Evolutionary conservation across 140 eudicot species (phyloP).

Genomic region (Anethum foeniculum): DNA sequence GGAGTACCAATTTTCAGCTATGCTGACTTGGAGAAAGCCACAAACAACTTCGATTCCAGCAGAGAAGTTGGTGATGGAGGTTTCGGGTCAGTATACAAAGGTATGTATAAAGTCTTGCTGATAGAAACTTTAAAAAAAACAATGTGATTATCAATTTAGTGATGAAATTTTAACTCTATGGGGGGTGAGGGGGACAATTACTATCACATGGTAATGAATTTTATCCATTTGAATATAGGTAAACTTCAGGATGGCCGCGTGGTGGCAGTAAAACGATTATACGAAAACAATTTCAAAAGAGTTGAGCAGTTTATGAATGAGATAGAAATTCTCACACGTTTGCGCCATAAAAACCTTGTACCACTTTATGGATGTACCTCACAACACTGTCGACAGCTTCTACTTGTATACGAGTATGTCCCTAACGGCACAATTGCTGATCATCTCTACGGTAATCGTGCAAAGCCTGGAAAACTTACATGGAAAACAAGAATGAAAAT

Average conservation of each 20-base stretch:
- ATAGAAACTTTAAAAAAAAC: neutral
- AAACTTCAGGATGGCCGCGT: constrained; percentile 70
- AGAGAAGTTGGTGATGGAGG: constrained; percentile 75
- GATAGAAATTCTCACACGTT: constrained; percentile 42
- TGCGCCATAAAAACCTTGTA: constrained; percentile 60
- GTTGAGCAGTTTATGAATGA: constrained; percentile 68
- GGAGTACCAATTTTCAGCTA: constrained; percentile 55
- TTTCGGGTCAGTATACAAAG: constrained; percentile 63
- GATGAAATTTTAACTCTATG: neutral
- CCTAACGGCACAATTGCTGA: constrained; percentile 76
- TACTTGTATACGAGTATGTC: constrained; percentile 64
- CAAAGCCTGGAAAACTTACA: constrained; percentile 36
- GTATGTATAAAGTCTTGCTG: constrained; percentile 15
- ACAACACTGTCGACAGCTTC: constrained; percentile 48
- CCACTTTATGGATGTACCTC: constrained; percentile 76
- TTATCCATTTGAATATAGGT: constrained; percentile 19
- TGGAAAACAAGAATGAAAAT: constrained; percentile 59
- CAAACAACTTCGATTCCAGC: constrained; percentile 34
- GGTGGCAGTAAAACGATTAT: constrained; percentile 61
- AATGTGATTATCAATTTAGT: neutral
- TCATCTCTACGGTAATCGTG: constrained; percentile 55
- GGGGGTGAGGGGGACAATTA: neutral
- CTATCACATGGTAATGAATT: neutral
- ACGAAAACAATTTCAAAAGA: constrained; percentile 52
- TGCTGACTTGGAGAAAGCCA: constrained; percentile 54